Base-by-base conservation (phyloP, 257 asterid species). In the Avicennia marina region DNA sequence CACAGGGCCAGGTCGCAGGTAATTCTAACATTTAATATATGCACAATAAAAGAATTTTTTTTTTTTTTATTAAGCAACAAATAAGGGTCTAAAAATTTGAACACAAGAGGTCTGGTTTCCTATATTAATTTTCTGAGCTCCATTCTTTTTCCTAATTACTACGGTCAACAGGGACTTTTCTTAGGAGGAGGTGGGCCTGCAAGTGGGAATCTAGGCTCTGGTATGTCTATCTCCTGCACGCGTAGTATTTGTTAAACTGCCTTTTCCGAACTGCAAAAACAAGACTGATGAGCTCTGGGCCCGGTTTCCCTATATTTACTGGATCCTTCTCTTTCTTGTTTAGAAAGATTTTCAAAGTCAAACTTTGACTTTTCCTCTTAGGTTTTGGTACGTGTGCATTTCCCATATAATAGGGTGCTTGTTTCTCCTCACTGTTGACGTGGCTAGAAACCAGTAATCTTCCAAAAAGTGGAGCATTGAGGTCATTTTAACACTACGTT, bases 1-100 rank as follows among this genome's bases (percentile, higher is more conserved):
- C 95, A 84, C 48, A 71, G 93, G 78, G 86, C 95, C 45, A 81
- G 96, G 55, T 80, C 96, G 53, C 98, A 90, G 98, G 98, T 85
- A 70, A 68, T 17, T 8, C 31, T 11, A 59, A 13, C 24, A 53
- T 60, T 36, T 73, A 38, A 21, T 18, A 26, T 15, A 60, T 3
- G 31, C 38, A 7, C 22, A 53, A 51, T 17, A 25, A 21, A 10
- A 20, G 18, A 12, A 15, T 12, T 24, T 17, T 46, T 42, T 41
- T 32, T 25, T n/a, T n/a, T n/a, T n/a, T n/a, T n/a, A n/a, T n/a
- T n/a, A n/a, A n/a, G n/a, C n/a, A n/a, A n/a, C n/a, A n/a, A n/a
- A n/a, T n/a, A n/a, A n/a, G n/a, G n/a, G n/a, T n/a, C n/a, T n/a
- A n/a, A n/a, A n/a, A n/a, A n/a, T n/a, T n/a, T n/a, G n/a, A n/a